Percentiles rank a stretch among this genome's conserved stretches.
Conservation (phyloP, 1,284 basidiomycete genomes). For the Austropuccinia psidii region DNA sequence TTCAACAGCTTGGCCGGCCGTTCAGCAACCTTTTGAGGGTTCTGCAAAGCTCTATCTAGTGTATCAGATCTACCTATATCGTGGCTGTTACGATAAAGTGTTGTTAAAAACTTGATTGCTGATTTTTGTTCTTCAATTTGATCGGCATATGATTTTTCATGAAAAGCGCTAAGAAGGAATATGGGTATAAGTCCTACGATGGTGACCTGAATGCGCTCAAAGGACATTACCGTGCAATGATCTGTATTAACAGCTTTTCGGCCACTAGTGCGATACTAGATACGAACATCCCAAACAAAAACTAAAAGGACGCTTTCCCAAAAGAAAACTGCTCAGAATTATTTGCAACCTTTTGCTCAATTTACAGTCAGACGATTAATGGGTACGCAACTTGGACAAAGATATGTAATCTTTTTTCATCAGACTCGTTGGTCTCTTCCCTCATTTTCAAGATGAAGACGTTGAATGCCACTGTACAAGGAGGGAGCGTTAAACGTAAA, state of each 20-base stretch:
- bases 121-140: conserved; percentile 76
- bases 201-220: neutral
- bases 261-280: conserved; percentile 64
- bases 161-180: conserved; percentile 56
- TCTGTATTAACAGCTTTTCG: conserved; percentile 81
- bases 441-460: conserved; percentile 31
- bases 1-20: conserved; percentile 62
- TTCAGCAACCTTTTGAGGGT: conserved; percentile 49
- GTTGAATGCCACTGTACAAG: conserved; percentile 39
- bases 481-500: too few relatives aligned
- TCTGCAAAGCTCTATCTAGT: conserved; percentile 51
- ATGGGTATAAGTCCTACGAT: too few relatives aligned
- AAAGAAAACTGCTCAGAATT: too few relatives aligned
- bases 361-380: too few relatives aligned
- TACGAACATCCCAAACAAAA: conserved; percentile 66
- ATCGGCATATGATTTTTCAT: conserved; percentile 74
- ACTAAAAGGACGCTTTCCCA: too few relatives aligned
- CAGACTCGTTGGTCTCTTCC: neutral
- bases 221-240: conserved; percentile 56
- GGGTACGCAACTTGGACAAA: neutral
- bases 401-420: neutral
- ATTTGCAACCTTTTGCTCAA: too few relatives aligned
- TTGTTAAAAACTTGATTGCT: conserved; percentile 64
- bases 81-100: conserved; percentile 61
- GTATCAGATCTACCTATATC: conserved; percentile 59